Percentiles rank a stretch among this genome's conserved stretches.
These are phyloP conservation scores for Colletotrichum euphorbiae DNA, from an alignment of 2,329 filamentous ascomycete species.

Conservation along the genomic window DNA sequence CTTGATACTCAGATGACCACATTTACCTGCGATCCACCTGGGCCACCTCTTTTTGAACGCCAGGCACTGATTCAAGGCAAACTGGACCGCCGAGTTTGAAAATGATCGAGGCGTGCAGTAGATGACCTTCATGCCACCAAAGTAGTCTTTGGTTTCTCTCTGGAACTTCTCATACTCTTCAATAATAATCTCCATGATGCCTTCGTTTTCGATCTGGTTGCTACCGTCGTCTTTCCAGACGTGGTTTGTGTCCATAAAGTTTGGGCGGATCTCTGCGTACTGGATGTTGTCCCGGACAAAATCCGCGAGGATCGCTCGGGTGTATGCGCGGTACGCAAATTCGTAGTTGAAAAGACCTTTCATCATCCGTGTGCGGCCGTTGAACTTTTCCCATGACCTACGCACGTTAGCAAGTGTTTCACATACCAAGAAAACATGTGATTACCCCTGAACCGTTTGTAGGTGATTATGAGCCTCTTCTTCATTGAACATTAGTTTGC, in stretches of 20 bases:
- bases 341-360: constrained; percentile 78
- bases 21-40: constrained; percentile 72
- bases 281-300: constrained; percentile 75
- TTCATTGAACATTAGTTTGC: constrained; percentile 72
- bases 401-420: constrained; percentile 34
- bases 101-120: constrained; percentile 78
- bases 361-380: constrained; percentile 76
- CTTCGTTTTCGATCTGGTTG: constrained; percentile 62
- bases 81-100: constrained; percentile 56
- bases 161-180: constrained; percentile 65
- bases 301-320: constrained; percentile 67
- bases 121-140: constrained; percentile 76
- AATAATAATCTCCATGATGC: constrained; percentile 71
- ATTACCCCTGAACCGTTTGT: constrained; percentile 67
- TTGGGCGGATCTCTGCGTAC: constrained; percentile 78
- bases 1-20: not conserved
- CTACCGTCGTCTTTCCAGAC: constrained; percentile 70
- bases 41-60: constrained; percentile 67
- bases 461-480: constrained; percentile 67
- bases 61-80: constrained; percentile 71
- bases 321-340: constrained; percentile 71
- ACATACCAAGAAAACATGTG: not conserved
- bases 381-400: constrained; percentile 72
- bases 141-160: constrained; percentile 53
- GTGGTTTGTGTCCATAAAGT: constrained; percentile 73